phyloP scores from a whole-genome alignment of 805 yeast species.

The Monosporozyma unispora region DNA sequence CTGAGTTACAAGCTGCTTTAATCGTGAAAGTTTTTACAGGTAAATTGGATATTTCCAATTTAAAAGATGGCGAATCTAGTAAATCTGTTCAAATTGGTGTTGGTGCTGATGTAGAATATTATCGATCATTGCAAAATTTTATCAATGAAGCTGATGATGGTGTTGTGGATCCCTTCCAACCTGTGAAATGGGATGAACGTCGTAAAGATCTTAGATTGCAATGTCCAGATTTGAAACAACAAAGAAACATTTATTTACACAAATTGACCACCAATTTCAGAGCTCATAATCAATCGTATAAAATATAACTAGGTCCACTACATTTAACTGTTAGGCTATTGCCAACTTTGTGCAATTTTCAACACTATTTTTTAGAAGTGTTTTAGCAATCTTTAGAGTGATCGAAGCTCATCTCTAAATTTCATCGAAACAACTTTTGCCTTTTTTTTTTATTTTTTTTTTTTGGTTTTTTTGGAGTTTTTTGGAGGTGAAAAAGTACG shows the following conservation, averaged over 20 bases:
- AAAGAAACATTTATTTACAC: conserved; percentile 15
- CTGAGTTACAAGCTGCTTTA: conserved; percentile 57
- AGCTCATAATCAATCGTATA: conserved; percentile 14
- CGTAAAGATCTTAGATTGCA: conserved; percentile 11
- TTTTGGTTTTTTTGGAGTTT: too few species aligned
- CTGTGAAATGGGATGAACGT: conserved; percentile 19
- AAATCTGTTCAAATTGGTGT: conserved; percentile 5
- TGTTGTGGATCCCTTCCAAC: conserved; percentile 13
- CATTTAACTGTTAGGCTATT: too few species aligned
- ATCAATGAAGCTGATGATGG: conserved; percentile 12
- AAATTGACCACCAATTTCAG: conserved; percentile 13
- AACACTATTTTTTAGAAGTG: too few species aligned
- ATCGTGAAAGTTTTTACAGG: conserved; percentile 56
- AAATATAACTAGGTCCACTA: too few species aligned
- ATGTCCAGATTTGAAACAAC: conserved; percentile 13
- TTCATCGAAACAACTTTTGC: too few species aligned
- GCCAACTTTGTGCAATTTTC: too few species aligned
- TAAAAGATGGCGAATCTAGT: conserved; percentile 10
- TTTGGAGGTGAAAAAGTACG: too few species aligned
- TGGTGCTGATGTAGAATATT: conserved; percentile 22
- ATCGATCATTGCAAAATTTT: conserved; percentile 16
- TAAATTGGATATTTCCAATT: conserved; percentile 42
- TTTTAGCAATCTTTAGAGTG: too few species aligned
- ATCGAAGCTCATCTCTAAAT: too few species aligned
- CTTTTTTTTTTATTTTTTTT: too few species aligned